Evolutionary conservation across 495 filamentous ascomycete genomes (phyloP).

Genomic region (Neurospora tetrasperma): DNA sequence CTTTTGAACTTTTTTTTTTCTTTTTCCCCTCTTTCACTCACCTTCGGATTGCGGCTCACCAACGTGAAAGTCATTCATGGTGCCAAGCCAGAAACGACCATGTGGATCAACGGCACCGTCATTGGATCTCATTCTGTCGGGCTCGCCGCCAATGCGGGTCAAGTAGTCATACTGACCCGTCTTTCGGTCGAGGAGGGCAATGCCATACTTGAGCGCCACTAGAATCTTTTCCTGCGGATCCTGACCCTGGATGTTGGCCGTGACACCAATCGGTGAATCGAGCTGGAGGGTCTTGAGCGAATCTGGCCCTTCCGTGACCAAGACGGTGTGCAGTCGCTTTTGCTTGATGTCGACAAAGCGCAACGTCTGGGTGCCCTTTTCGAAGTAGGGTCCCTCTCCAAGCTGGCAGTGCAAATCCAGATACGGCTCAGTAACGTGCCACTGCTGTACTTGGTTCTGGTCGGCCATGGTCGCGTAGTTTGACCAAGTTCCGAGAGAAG

Average conservation of each 20-base stretch:
- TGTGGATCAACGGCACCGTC: slow-evolving; percentile 74
- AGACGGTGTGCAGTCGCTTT: slow-evolving; percentile 61
- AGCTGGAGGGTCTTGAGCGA: slow-evolving; percentile 59
- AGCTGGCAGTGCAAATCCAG: slow-evolving; percentile 61
- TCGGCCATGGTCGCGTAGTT: slow-evolving; percentile 16
- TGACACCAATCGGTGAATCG: slow-evolving; percentile 62
- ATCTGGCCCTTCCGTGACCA: slow-evolving; percentile 51
- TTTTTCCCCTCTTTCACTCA: slow-evolving; percentile 20
- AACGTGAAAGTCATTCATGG: slow-evolving; percentile 68
- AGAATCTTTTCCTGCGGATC: slow-evolving; percentile 55
- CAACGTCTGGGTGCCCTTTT: slow-evolving; percentile 54
- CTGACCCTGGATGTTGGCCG: slow-evolving; percentile 66
- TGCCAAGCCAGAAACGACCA: slow-evolving; percentile 81
- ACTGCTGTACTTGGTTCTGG: slow-evolving; percentile 24
- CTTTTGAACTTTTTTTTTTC: slow-evolving; percentile 3
- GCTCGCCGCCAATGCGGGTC: slow-evolving; percentile 31
- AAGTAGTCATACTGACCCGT: slow-evolving; percentile 48
- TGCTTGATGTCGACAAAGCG: slow-evolving; percentile 88
- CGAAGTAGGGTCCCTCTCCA: slow-evolving; percentile 78
- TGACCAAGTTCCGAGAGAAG: not conserved
- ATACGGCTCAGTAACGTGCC: slow-evolving; percentile 55
- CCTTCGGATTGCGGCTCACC: slow-evolving; percentile 44
- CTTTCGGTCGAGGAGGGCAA: slow-evolving; percentile 61
- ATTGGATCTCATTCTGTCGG: slow-evolving; percentile 53
- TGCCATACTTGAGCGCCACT: slow-evolving; percentile 71